phyloP scores from a whole-genome alignment of 345 rosid genomes.

The Populus simonii region DNA sequence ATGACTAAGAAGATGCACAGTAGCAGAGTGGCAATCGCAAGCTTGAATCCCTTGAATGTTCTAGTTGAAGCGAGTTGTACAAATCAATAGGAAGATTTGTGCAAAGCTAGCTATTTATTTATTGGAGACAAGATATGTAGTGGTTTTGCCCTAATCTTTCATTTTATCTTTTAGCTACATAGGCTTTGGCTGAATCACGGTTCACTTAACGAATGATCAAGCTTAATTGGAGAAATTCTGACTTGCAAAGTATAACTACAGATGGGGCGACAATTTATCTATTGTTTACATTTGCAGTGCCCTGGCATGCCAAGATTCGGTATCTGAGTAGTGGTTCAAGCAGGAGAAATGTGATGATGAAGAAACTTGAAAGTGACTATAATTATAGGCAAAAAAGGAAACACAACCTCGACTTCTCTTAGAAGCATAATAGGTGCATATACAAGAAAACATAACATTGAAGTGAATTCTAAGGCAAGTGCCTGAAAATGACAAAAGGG shows the following conservation, averaged over 20 bases:
- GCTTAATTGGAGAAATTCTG: neutral
- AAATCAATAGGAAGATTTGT: neutral
- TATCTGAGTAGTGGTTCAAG: neutral
- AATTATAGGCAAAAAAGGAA: neutral
- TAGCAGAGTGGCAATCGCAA: too few species aligned
- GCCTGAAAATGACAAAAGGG: slow-evolving; percentile 9
- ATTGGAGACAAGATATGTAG: neutral
- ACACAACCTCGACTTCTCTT: neutral
- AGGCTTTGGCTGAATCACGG: neutral
- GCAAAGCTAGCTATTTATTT: neutral
- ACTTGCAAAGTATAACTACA: neutral
- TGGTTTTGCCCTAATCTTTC: neutral
- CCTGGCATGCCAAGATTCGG: neutral
- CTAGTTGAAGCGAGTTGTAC: too few species aligned
- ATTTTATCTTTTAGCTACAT: neutral
- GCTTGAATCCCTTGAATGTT: neutral
- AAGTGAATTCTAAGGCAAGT: slow-evolving; percentile 27
- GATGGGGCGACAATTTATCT: neutral
- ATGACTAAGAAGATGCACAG: too few species aligned
- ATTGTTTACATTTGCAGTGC: neutral
- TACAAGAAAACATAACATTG: neutral
- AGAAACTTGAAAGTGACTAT: neutral
- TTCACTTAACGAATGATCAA: neutral
- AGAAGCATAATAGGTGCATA: neutral
- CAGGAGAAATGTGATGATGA: neutral